A percentile compares a stretch with the other conserved stretches of the same genome.
phyloP scores from a whole-genome alignment of 2,329 filamentous ascomycete species.

The Paraphaeosphaeria sporulosa region DNA sequence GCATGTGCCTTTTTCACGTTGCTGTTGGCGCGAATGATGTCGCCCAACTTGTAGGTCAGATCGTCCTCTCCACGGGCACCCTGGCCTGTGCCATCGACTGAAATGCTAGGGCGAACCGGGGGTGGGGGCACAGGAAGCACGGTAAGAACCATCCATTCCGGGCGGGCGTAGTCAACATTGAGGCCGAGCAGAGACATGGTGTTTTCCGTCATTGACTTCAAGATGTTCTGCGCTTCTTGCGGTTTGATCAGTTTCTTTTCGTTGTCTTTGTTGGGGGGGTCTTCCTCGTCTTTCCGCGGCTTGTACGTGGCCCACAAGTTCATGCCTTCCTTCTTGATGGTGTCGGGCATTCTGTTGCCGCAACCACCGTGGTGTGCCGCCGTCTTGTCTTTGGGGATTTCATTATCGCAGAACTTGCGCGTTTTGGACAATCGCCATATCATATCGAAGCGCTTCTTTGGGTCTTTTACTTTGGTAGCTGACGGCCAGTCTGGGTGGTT shows the following conservation, averaged over 20 bases:
- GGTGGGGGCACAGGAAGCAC: conserved; percentile 95
- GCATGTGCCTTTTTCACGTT: conserved; percentile 91
- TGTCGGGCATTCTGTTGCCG: conserved; percentile 84
- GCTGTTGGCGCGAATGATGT: conserved; percentile 97
- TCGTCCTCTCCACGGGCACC: conserved; percentile 97
- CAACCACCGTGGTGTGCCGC: conserved; percentile 78
- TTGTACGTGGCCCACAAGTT: conserved; percentile 82
- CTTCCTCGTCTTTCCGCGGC: conserved; percentile 70
- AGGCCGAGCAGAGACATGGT: conserved; percentile 88
- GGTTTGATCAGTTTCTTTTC: conserved; percentile 86
- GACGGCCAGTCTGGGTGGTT: conserved; percentile 83
- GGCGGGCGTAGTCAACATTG: conserved; percentile 92
- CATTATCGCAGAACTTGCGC: conserved; percentile 83
- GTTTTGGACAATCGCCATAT: conserved; percentile 94
- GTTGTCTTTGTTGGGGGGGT: conserved; percentile 64
- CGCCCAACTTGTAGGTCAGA: conserved; percentile 97
- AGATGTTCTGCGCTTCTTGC: conserved; percentile 83
- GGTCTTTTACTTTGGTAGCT: conserved; percentile 85
- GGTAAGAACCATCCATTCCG: conserved; percentile 98
- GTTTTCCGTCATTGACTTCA: conserved; percentile 81
- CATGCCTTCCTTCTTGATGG: conserved; percentile 83
- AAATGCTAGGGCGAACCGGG: conserved; percentile 94
- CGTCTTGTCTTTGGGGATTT: conserved; percentile 60
- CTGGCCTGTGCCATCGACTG: conserved; percentile 91
- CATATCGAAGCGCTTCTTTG: conserved; percentile 90